Percentiles rank a stretch among this genome's conserved stretches.
These are phyloP conservation scores for Talaromyces islandicus DNA, from an alignment of 2,329 filamentous ascomycete genomes.

Conservation along the genomic window DNA sequence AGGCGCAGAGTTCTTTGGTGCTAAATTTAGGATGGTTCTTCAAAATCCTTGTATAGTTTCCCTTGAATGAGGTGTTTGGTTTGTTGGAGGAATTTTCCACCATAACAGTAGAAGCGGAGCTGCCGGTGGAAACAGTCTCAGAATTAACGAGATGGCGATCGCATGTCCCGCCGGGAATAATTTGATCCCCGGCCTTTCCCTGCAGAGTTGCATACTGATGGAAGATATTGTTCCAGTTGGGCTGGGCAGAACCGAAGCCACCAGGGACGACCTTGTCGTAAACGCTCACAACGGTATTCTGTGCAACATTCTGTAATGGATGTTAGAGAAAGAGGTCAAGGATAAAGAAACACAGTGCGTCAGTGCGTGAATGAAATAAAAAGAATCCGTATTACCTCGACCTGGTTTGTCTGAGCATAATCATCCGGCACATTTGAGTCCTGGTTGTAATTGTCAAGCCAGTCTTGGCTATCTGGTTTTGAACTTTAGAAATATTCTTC, in stretches of 20 bases:
- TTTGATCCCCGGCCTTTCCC: conserved; percentile 1
- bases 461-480: conserved; percentile 3
- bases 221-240: conserved; percentile 6
- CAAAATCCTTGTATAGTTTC: conserved; percentile 7
- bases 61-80: conserved; percentile 4
- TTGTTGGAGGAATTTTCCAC: neutral
- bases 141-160: conserved; percentile 6
- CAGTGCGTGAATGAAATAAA: neutral
- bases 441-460: conserved; percentile 9
- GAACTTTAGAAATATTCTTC: neutral
- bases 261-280: conserved; percentile 9
- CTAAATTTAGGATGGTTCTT: neutral
- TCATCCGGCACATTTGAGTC: conserved; percentile 7
- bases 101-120: neutral
- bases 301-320: conserved; percentile 4
- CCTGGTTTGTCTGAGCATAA: conserved; percentile 6
- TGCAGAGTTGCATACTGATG: conserved; percentile 9
- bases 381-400: neutral
- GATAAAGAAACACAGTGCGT: neutral
- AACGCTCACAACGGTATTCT: conserved; percentile 8
- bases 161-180: conserved; percentile 5
- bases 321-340: neutral
- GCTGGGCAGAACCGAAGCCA: conserved; percentile 6
- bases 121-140: conserved; percentile 4
- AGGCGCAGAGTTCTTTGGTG: conserved; percentile 3